Conservation (phyloP, 208 protist species). For the Porcisia deanei region DNA sequence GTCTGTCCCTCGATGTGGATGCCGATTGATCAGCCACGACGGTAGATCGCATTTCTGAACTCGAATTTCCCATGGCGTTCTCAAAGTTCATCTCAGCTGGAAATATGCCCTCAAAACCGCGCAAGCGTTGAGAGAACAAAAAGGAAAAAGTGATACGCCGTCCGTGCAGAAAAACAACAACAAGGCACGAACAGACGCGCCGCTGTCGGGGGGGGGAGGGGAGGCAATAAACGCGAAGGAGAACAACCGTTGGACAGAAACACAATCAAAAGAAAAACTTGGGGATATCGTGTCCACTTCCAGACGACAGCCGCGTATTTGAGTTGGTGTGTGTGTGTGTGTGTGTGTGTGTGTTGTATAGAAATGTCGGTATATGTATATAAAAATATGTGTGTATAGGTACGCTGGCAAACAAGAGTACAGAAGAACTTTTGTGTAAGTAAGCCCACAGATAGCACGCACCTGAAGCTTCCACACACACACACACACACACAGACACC, state of each 20-base stretch:
- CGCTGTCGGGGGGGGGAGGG: too few species aligned
- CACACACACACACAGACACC: background rate
- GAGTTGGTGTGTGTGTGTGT: background rate
- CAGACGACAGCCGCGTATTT: too few species aligned
- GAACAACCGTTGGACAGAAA: too few species aligned
- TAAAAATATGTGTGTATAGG: background rate
- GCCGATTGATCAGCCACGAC: background rate
- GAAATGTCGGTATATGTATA: background rate
- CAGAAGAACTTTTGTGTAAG: background rate
- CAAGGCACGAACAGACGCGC: too few species aligned
- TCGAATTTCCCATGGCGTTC: background rate
- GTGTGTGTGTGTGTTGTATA: background rate
- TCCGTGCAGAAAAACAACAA: too few species aligned
- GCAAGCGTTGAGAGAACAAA: background rate
- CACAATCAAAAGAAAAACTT: too few species aligned
- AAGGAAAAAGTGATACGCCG: background rate
- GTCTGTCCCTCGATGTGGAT: background rate
- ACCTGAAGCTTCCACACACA: background rate
- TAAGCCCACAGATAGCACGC: background rate
- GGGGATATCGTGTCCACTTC: too few species aligned
- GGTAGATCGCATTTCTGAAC: background rate
- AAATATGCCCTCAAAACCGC: too few species aligned
- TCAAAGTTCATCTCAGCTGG: background rate
- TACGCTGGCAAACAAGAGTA: background rate
- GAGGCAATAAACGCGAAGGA: too few species aligned